A percentile compares a stretch with the other conserved stretches of the same genome.
These are phyloP conservation scores for Aphanoascus verrucosus DNA, from an alignment of 2,329 filamentous ascomycete genomes.

Conservation along the genomic window DNA sequence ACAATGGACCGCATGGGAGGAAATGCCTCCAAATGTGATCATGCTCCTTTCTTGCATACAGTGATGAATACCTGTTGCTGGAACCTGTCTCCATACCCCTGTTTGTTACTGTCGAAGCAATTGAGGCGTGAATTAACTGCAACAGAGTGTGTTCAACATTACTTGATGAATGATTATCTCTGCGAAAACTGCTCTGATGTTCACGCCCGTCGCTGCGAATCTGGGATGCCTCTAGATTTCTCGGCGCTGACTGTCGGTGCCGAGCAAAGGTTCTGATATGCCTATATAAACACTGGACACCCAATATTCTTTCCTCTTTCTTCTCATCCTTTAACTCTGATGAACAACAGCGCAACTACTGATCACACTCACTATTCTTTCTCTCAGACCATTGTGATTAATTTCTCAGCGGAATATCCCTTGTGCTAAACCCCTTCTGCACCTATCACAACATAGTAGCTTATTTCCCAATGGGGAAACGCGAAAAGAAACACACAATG, in stretches of 20 bases:
- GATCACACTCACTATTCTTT: neutral
- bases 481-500: neutral
- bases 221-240: neutral
- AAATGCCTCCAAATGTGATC: neutral
- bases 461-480: neutral
- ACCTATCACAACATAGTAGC: neutral
- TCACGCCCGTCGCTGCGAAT: neutral
- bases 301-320: neutral
- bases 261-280: neutral
- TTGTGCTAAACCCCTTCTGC: neutral
- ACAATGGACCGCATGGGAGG: neutral
- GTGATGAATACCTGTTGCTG: neutral
- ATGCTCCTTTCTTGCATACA: neutral
- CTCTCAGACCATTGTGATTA: neutral
- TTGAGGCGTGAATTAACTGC: neutral
- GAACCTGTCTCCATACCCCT: neutral
- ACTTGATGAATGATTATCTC: neutral
- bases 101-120: neutral
- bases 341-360: neutral
- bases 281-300: neutral
- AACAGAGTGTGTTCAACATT: neutral
- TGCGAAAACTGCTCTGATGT: neutral
- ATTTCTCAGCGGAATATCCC: neutral
- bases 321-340: neutral
- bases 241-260: neutral